Base-by-base conservation (phyloP, 2,329 filamentous ascomycete genomes). In the Thielaviopsis ethacetica region DNA sequence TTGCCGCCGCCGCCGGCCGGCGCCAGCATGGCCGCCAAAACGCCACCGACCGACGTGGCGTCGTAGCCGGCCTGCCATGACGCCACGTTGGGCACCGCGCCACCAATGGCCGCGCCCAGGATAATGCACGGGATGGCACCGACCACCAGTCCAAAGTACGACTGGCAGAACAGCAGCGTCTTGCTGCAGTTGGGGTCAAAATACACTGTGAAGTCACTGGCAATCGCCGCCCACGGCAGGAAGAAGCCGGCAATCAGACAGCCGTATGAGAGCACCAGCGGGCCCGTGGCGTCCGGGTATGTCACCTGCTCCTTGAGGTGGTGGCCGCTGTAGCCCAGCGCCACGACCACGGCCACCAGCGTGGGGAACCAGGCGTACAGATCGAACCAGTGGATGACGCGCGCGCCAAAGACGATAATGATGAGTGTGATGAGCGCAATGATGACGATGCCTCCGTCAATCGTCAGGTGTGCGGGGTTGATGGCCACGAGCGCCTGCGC, bases 401-500 rank as follows among this genome's bases (percentile, higher is more conserved):
- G 70, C 63, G 73, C 74, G 1, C 76, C 76, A 54, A 73, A 72
- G 63, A 78, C 75, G 0, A 73, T 74, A 24, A 78, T 70, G 19
- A 75, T 56, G 6, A 78, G 66, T 0, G 71, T 70, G 3, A 75
- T 64, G 3, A 78, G 59, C 1, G 70, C 71, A 47, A 76, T 73
- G 47, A 79, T 71, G 49, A 76, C 72, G 50, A 79, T 77, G 9
- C 76, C 75, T 6, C 75, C 71, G 1, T 71, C 71, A 1, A 73
- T 68, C 38, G 69, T 71, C 41, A 79, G 63, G 13, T 65, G 64
- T 0, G 69, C 68, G 19, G 67, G 63, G 7, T 67, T 67, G 26
- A 74, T 69, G 1, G 72, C 71, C 0, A 69, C 68, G 1, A 75
- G 66, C 4, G 70, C 70, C 57, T 72, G 69, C 0, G 75, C 76